These are phyloP conservation scores for Aegilops tauschii DNA, from an alignment of 176 grass and related monocot genomes.

Conservation along the genomic window DNA sequence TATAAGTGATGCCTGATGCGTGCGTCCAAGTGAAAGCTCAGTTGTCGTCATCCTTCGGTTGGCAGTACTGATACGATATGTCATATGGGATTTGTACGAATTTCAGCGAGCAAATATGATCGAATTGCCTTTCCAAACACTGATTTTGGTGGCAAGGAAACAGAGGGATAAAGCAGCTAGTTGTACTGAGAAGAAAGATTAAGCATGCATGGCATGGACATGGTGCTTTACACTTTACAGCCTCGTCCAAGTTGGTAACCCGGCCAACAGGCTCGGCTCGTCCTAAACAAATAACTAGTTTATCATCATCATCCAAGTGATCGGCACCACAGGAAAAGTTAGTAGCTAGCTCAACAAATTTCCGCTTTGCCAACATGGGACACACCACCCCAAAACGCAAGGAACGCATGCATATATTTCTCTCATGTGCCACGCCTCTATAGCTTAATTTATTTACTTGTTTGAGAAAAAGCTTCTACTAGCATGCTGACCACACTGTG, in stretches of 20 bases:
- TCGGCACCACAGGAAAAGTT: not conserved
- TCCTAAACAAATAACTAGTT: conserved; percentile 31
- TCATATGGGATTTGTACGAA: too few relatives aligned
- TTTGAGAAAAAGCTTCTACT: not conserved
- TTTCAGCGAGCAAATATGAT: too few relatives aligned
- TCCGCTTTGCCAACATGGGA: conserved; percentile 51
- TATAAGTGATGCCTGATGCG: not conserved
- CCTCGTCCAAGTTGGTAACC: not conserved
- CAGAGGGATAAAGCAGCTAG: not conserved
- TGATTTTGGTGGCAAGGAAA: not conserved
- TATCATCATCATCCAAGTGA: conserved; percentile 19
- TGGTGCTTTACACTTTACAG: conserved; percentile 48
- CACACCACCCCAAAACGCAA: conserved; percentile 5
- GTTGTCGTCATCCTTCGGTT: not conserved
- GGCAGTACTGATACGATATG: not conserved
- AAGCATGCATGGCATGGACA: not conserved
- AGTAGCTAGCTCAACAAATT: conserved; percentile 11
- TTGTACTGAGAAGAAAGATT: not conserved
- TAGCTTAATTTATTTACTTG: not conserved
- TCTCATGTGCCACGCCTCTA: not conserved
- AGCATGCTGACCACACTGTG: not conserved
- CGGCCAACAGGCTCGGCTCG: not conserved
- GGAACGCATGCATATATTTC: not conserved
- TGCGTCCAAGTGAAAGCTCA: conserved; percentile 13
- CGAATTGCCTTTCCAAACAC: too few relatives aligned